A percentile compares a stretch with the other conserved stretches of the same genome.
phyloP scores from a whole-genome alignment of 2,329 filamentous ascomycete genomes.

The Monosporascus sp. region DNA sequence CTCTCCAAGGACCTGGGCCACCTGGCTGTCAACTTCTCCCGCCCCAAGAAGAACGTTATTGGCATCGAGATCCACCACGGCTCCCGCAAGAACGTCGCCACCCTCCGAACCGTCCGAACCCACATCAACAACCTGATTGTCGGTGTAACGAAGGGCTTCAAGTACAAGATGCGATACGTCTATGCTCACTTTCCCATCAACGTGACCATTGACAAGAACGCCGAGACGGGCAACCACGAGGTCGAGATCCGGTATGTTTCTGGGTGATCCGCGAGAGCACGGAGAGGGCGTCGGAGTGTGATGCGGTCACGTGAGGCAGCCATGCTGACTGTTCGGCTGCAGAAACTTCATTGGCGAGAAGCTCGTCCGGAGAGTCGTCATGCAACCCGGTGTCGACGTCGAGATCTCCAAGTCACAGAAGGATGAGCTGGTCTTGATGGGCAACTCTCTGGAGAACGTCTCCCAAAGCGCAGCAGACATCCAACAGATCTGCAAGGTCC shows the following conservation, averaged over 20 bases:
- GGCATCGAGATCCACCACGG: constrained; percentile 99
- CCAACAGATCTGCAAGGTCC: constrained; percentile 98
- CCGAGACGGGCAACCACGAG: constrained; percentile 79
- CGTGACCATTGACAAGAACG: constrained; percentile 97
- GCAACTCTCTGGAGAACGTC: constrained; percentile 95
- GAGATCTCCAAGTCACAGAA: constrained; percentile 88
- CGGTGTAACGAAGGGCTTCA: constrained; percentile 98
- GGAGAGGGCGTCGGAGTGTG: constrained; percentile 4
- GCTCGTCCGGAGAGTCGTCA: constrained; percentile 87
- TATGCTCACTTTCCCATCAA: constrained; percentile 99
- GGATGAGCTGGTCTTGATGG: constrained; percentile 90
- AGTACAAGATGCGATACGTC: constrained; percentile 99
- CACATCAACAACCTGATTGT: constrained; percentile 98
- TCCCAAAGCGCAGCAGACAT: constrained; percentile 98
- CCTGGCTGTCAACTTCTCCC: constrained; percentile 90
- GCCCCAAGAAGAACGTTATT: constrained; percentile 80
- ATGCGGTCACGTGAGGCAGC: neutral
- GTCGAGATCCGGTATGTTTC: constrained; percentile 89
- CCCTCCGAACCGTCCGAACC: constrained; percentile 95
- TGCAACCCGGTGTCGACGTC: constrained; percentile 87
- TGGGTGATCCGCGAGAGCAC: constrained; percentile 4
- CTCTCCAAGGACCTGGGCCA: constrained; percentile 95
- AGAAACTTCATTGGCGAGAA: constrained; percentile 99
- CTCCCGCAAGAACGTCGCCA: constrained; percentile 93
- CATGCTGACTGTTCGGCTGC: constrained; percentile 26